phyloP scores from a whole-genome alignment of 306 rosid species.

The Quercus parvula region DNA sequence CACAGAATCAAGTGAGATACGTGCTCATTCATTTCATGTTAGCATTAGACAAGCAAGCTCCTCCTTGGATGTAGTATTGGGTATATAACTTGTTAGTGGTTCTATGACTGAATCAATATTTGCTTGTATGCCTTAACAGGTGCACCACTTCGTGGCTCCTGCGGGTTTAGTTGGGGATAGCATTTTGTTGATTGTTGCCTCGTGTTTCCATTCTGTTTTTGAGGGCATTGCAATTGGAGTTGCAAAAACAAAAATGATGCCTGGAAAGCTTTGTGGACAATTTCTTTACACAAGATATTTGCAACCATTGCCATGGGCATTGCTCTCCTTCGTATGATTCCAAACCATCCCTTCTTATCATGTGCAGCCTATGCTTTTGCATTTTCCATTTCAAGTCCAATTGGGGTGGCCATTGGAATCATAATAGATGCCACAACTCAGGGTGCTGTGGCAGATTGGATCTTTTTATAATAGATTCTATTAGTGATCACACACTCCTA shows the following conservation, averaged over 20 bases:
- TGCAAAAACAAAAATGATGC: constrained; percentile 64
- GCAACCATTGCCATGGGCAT: constrained; percentile 89
- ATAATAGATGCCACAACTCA: constrained; percentile 67
- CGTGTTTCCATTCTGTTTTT: constrained; percentile 72
- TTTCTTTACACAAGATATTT: constrained; percentile 72
- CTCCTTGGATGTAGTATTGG: neutral
- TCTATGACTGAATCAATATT: neutral
- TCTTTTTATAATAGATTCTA: neutral
- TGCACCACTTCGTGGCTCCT: constrained; percentile 24
- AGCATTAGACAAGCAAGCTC: no score
- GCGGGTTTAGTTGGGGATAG: constrained; percentile 58
- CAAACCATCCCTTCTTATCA: constrained; percentile 51
- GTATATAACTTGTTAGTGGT: neutral
- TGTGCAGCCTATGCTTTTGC: constrained; percentile 60
- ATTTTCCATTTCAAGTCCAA: constrained; percentile 71
- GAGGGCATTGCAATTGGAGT: constrained; percentile 85
- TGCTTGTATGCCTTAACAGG: constrained; percentile 30
- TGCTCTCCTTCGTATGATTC: constrained; percentile 78
- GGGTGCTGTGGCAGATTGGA: constrained; percentile 49
- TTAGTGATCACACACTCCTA: no score
- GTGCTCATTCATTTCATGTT: neutral
- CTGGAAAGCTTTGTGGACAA: constrained; percentile 87
- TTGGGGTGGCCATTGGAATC: constrained; percentile 71
- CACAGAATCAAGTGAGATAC: constrained; percentile 38
- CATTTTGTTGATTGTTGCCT: constrained; percentile 54